Evolutionary conservation across 495 filamentous ascomycete genomes (phyloP).

Genomic region (Annulohypoxylon stygium): DNA sequence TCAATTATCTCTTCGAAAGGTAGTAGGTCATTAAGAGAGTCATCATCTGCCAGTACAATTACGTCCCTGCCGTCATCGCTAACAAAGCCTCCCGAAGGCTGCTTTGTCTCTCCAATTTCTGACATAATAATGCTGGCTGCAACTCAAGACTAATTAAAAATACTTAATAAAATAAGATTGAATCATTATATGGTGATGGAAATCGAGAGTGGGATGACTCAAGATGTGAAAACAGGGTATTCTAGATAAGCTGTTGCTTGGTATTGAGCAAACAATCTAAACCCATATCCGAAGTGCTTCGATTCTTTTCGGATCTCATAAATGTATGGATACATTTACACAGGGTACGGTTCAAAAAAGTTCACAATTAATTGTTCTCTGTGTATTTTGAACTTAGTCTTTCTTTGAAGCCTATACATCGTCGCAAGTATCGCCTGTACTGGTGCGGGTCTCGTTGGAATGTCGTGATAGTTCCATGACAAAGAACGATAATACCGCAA

Average conservation of each 20-base stretch:
- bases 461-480: constrained; percentile 26
- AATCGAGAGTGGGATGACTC: neutral
- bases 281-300: neutral
- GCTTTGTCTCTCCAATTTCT: neutral
- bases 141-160: neutral
- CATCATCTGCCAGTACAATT: constrained; percentile 8
- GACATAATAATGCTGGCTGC: neutral
- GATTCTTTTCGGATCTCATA: neutral
- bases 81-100: constrained; percentile 6
- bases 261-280: neutral
- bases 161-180: neutral
- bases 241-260: too few species aligned
- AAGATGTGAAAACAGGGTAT: neutral
- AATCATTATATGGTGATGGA: neutral
- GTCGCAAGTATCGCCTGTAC: constrained; percentile 1
- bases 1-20: neutral
- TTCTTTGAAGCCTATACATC: constrained; percentile 15
- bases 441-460: constrained; percentile 24
- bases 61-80: constrained; percentile 29
- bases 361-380: neutral
- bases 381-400: neutral
- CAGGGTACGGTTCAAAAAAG: neutral
- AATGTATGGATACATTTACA: neutral
- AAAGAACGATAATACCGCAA: constrained; percentile 32
- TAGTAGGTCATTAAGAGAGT: constrained; percentile 20